Evolutionary conservation across 306 rosid genomes (phyloP).

Genomic region (Lathyrus tuberosus): DNA sequence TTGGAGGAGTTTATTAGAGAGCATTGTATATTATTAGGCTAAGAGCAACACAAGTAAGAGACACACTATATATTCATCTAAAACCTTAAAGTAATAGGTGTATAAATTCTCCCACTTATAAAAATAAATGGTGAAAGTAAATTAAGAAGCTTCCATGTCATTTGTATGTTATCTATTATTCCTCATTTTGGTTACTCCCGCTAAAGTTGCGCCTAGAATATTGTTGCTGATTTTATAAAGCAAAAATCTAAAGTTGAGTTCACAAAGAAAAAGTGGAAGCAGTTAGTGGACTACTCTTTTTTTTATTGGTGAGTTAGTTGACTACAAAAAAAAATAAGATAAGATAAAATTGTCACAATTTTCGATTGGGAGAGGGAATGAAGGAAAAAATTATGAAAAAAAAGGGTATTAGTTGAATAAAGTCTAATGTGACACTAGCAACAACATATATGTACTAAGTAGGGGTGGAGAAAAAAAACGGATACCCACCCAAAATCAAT

Average conservation of each 20-base stretch:
- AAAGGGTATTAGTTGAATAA: not conserved
- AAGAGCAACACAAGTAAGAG: no score
- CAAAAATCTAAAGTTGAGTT: conserved; percentile 45
- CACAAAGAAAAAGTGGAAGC: conserved; percentile 11
- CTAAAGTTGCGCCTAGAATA: conserved; percentile 30
- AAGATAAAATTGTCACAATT: not conserved
- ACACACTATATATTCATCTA: no score
- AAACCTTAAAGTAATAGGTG: no score
- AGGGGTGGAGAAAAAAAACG: no score
- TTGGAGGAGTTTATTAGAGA: no score
- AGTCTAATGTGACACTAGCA: not conserved
- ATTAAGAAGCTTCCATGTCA: conserved; percentile 41
- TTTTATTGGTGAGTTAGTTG: conserved; percentile 14
- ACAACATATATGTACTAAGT: no score
- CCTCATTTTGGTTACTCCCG: conserved; percentile 3
- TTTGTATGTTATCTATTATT: conserved; percentile 15
- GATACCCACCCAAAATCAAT: no score
- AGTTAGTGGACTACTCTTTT: conserved; percentile 36
- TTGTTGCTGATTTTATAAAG: conserved; percentile 48
- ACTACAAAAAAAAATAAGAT: conserved; percentile 32
- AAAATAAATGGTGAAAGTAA: conserved; percentile 25
- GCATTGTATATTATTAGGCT: no score
- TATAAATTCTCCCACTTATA: no score
- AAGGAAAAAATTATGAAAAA: not conserved
- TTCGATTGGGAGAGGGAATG: not conserved